Percentiles rank a stretch among this genome's conserved stretches.
Conservation (phyloP, 108 stramenopile genomes). For the Nitzschia sp. region DNA sequence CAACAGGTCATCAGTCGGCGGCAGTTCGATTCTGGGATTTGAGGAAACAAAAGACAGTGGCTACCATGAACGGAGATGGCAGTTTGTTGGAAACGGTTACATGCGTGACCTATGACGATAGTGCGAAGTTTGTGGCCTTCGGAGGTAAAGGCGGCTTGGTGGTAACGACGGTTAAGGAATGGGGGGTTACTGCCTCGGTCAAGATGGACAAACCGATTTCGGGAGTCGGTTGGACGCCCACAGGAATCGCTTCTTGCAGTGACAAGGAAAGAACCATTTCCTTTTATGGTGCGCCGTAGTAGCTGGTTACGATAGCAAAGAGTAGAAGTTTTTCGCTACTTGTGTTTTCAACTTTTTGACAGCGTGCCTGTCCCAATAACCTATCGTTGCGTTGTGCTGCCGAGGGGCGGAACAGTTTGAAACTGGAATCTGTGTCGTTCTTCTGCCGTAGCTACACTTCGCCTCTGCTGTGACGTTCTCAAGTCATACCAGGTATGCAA, state of each 20-base stretch:
- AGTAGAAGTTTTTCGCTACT: too few relatives aligned
- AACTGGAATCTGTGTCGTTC: too few relatives aligned
- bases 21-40: slow-evolving; percentile 81
- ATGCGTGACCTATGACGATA: slow-evolving; percentile 61
- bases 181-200: slow-evolving; percentile 46
- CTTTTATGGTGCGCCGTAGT: slow-evolving; percentile 15
- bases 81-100: slow-evolving; percentile 28
- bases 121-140: slow-evolving; percentile 74
- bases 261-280: slow-evolving; percentile 14
- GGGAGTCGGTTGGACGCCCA: not conserved
- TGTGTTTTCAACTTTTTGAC: too few relatives aligned
- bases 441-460: too few relatives aligned
- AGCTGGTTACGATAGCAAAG: too few relatives aligned
- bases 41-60: slow-evolving; percentile 73
- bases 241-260: slow-evolving; percentile 13
- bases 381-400: too few relatives aligned
- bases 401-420: too few relatives aligned
- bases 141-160: slow-evolving; percentile 50
- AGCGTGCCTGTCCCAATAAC: too few relatives aligned
- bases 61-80: slow-evolving; percentile 39
- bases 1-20: slow-evolving; percentile 43
- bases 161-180: slow-evolving; percentile 76
- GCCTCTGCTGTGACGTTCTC: too few relatives aligned
- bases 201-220: slow-evolving; percentile 3
- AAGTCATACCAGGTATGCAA: too few relatives aligned